phyloP scores from a whole-genome alignment of 495 filamentous ascomycete genomes.

The Trypethelium eluteriae region DNA sequence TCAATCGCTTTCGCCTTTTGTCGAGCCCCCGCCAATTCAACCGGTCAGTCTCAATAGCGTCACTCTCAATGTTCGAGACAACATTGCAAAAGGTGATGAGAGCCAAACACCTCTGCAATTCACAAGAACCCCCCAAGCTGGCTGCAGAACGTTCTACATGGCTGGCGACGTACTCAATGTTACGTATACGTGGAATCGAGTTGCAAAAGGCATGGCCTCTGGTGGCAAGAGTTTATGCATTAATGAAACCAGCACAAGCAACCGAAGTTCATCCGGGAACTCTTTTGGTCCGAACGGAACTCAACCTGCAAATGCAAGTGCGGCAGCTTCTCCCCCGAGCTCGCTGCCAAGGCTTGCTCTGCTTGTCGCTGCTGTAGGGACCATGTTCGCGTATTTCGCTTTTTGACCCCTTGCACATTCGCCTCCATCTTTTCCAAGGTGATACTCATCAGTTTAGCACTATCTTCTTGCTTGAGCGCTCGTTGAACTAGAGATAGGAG shows the following conservation, averaged over 20 bases:
- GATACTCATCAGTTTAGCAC: too few species aligned
- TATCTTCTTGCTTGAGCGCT: too few species aligned
- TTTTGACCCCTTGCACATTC: not conserved
- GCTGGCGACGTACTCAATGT: not conserved
- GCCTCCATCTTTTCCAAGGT: too few species aligned
- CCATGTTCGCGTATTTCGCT: not conserved
- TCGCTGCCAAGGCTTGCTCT: not conserved
- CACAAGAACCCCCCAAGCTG: not conserved
- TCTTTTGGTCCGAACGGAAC: not conserved
- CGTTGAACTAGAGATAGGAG: too few species aligned
- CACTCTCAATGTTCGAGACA: not conserved
- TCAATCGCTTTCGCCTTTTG: not conserved
- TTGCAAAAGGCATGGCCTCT: not conserved
- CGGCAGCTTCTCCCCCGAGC: not conserved
- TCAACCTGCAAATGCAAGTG: not conserved
- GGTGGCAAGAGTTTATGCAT: not conserved
- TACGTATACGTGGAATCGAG: not conserved
- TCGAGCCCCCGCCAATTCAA: not conserved
- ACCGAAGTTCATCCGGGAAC: not conserved
- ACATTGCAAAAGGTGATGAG: not conserved
- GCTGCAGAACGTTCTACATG: not conserved
- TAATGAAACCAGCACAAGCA: not conserved
- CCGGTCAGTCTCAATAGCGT: not conserved
- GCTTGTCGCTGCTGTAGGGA: not conserved
- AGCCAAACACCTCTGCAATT: not conserved